Conservation (phyloP, 2,329 filamentous ascomycete species). For the Curvularia hawaiiensis region DNA sequence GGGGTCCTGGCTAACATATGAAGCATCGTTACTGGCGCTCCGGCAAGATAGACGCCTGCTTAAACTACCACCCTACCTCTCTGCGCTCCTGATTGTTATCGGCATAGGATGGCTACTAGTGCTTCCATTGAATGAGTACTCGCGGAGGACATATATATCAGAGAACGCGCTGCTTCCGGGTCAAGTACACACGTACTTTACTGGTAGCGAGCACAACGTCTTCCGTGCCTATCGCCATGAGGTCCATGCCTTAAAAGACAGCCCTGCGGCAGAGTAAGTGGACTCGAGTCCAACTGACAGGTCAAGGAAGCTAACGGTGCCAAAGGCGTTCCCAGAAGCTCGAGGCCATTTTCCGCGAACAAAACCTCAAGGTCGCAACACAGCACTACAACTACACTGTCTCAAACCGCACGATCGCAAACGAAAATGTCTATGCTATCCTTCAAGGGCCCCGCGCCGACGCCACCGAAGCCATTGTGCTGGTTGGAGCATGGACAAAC, state of each 20-base stretch:
- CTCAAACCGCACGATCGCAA: constrained; percentile 72
- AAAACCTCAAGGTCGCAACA: constrained; percentile 83
- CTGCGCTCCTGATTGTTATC: constrained; percentile 80
- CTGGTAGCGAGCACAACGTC: constrained; percentile 93
- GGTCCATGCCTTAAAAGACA: constrained; percentile 65
- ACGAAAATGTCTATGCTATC: constrained; percentile 92
- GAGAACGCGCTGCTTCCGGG: constrained; percentile 95
- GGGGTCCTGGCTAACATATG: constrained; percentile 21
- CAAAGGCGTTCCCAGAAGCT: constrained; percentile 69
- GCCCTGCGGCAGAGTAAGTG: constrained; percentile 46
- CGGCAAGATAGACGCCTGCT: constrained; percentile 82
- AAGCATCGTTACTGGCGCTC: constrained; percentile 67
- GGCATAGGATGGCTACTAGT: constrained; percentile 90
- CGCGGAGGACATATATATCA: constrained; percentile 90
- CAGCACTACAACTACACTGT: constrained; percentile 88
- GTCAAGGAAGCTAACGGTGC: constrained; percentile 32
- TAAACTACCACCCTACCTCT: constrained; percentile 85
- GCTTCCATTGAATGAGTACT: constrained; percentile 88
- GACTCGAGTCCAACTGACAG: neutral
- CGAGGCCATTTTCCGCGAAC: constrained; percentile 73
- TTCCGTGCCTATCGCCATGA: constrained; percentile 90
- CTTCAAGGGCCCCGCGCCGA: constrained; percentile 93
- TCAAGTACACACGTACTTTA: constrained; percentile 97
- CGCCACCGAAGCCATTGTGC: constrained; percentile 94
- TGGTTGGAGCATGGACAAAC: constrained; percentile 88